These are phyloP conservation scores for Sporobolomyces phaffii DNA, from an alignment of 768 basidiomycete genomes.

Conservation along the genomic window DNA sequence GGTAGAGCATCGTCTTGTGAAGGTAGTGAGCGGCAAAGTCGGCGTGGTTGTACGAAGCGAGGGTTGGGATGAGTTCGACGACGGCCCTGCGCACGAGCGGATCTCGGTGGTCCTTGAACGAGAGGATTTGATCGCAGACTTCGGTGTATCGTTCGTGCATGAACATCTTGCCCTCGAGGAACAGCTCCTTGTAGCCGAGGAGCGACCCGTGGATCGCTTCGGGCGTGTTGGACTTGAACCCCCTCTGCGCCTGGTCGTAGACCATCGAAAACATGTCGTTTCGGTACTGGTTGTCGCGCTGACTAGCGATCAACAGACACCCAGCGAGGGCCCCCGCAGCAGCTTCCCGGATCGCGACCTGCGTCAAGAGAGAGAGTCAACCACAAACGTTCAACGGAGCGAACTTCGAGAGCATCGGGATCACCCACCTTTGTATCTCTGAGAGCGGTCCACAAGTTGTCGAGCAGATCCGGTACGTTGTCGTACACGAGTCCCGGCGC, in stretches of 20 bases:
- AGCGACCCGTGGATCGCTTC: conserved; percentile 90
- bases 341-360: conserved; percentile 78
- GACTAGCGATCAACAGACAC: conserved; percentile 77
- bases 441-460: conserved; percentile 84
- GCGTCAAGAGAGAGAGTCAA: neutral
- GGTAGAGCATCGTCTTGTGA: conserved; percentile 87
- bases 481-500: conserved; percentile 63
- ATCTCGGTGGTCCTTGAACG: conserved; percentile 81
- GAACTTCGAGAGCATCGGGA: no score
- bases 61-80: conserved; percentile 87
- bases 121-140: conserved; percentile 81
- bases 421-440: conserved; percentile 68
- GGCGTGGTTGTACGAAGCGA: conserved; percentile 88
- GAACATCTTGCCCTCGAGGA: conserved; percentile 91
- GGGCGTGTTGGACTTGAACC: conserved; percentile 65
- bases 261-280: conserved; percentile 66
- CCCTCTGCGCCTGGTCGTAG: conserved; percentile 71
- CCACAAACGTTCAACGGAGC: neutral
- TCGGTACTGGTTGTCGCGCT: conserved; percentile 58
- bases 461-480: conserved; percentile 79
- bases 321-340: conserved; percentile 89
- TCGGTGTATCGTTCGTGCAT: conserved; percentile 78
- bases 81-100: conserved; percentile 84
- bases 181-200: conserved; percentile 80
- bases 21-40: conserved; percentile 86